Base-by-base conservation (phyloP, 1,139 yeast species). In the Kluyveromyces marxianus region DNA sequence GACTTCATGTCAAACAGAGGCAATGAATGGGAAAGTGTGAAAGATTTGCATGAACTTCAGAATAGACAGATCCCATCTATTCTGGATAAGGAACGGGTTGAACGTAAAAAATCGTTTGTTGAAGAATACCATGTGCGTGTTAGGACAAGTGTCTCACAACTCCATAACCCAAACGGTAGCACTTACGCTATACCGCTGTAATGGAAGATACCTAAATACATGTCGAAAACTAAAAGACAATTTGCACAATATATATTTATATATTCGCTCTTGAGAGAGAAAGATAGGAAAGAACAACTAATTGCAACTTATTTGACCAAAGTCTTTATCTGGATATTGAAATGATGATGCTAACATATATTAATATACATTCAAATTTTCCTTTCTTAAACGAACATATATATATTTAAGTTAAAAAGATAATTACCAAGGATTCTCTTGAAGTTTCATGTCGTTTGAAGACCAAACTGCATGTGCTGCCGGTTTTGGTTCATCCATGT, bases 161-260 rank as follows among this genome's bases (percentile, higher is more conserved):
- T 75, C 29, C 79, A 75, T 52, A 76, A 76, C 50, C 59, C 66
- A 5, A 60, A 63, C 36, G 79, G 79, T 14, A 48, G 48, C 7
- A 61, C 61, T 28, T 69, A 62, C 48, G 59, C 61, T 6, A 67
- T 71, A 55, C 60, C 58, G 26, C 55, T 66, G 49, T 65, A 57
- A 37, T 25, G 27, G 8, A 37, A 14, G 27, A 24, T 5, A 14
- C 27, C 8, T 2, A 10, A 6, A 33, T 33, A n/a, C 2, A 8
- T 29, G 31, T 7, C 10, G 14, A 7, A 32, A 32, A 10, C 34
- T n/a, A 10, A 32, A 1, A n/a, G 14, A 32, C 7, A n/a, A 1
- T 32, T 32, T 10, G 5, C 34, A 32, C 21, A 14, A 14, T 14
- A 14, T 14, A 14, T 14, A 14, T 14, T 14, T 14, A 14, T 14